phyloP scores from a whole-genome alignment of 2,329 filamentous ascomycete genomes.

The Aspergillus spinulosporus region DNA sequence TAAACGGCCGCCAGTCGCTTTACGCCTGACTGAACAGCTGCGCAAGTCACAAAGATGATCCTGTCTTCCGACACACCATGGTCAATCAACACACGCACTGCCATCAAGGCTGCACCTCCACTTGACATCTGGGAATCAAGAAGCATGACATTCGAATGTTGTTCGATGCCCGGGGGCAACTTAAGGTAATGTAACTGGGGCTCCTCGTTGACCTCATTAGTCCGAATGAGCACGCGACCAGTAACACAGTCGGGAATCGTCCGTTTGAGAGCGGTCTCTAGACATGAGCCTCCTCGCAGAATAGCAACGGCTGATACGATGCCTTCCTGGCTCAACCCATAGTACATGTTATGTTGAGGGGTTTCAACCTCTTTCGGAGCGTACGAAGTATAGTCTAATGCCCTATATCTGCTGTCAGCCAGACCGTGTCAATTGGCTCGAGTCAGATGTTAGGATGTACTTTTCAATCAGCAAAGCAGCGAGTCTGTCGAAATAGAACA shows the following conservation, averaged over 20 bases:
- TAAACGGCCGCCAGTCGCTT: conserved; percentile 87
- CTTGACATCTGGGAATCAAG: conserved; percentile 94
- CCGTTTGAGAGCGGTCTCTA: conserved; percentile 83
- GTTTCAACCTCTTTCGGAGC: conserved; percentile 65
- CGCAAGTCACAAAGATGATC: conserved; percentile 92
- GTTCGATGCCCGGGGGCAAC: conserved; percentile 69
- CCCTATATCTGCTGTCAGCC: conserved; percentile 49
- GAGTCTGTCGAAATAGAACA: conserved; percentile 94
- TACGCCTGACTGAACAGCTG: conserved; percentile 79
- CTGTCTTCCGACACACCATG: conserved; percentile 81
- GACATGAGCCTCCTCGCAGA: conserved; percentile 81
- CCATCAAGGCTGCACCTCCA: conserved; percentile 85
- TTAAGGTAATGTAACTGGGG: conserved; percentile 90
- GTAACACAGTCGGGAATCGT: conserved; percentile 92
- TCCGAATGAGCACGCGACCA: conserved; percentile 87
- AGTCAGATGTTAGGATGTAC: conserved; percentile 29
- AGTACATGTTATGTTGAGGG: conserved; percentile 67
- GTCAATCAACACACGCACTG: conserved; percentile 91
- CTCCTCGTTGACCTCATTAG: conserved; percentile 78
- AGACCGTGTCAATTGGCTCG: background rate
- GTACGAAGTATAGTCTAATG: conserved; percentile 75
- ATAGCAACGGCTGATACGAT: conserved; percentile 84
- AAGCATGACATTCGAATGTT: conserved; percentile 78
- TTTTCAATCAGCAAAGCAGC: conserved; percentile 80
- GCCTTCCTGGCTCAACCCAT: conserved; percentile 69